Base-by-base conservation (phyloP, 2,329 filamentous ascomycete genomes). In the Fulvia fulva region DNA sequence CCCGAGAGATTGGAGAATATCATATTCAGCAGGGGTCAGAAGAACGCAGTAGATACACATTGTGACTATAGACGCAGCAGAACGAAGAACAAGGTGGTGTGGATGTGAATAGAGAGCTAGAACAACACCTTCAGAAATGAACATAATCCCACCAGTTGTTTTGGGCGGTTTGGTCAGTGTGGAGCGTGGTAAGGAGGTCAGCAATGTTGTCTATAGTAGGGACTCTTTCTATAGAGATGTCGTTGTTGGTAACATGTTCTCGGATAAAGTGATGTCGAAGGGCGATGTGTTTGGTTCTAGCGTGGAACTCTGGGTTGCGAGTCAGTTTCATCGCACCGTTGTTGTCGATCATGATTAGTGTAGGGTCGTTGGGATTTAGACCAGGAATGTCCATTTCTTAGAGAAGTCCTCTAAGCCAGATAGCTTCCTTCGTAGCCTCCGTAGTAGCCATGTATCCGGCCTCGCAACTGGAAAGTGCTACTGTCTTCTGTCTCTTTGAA, bases 361-460 rank as follows among this genome's bases (percentile, higher is more conserved):
- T 26, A 58, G 53, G 26, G 50, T 50, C 5, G 41, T 58, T 1
- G n/a, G 43, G n/a, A 14, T 46, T 23, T 44, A 28, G 45, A n/a
- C 55, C 52, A 23, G 51, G n/a, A 2, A n/a, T 23, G 7, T 22
- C 3, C 2, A 53, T 7, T 28, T 56, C 44, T 16, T 50, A 6
- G 1, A 62, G 54, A 3, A 56, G 43, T 25, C 49, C 47, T 51
- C 44, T n/a, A 1, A 67, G 57, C 66, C 61, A 67, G 3, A 68
- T 57, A 11, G 61, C 62, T 54, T 68, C 65, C 51, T 65, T 63
- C 9, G 56, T 62, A 8, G 64, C 67, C 34, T 68, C 22, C 3
- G 53, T 58, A 28, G 59, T 22, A 5, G 47, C 67, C n/a, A 66
- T 59, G 46, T 59, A 68, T 57, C 68, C 65, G 19, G 65, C 66